Evolutionary conservation across 179 eudicot species (phyloP).

Genomic region (Corrigiola litoralis): DNA sequence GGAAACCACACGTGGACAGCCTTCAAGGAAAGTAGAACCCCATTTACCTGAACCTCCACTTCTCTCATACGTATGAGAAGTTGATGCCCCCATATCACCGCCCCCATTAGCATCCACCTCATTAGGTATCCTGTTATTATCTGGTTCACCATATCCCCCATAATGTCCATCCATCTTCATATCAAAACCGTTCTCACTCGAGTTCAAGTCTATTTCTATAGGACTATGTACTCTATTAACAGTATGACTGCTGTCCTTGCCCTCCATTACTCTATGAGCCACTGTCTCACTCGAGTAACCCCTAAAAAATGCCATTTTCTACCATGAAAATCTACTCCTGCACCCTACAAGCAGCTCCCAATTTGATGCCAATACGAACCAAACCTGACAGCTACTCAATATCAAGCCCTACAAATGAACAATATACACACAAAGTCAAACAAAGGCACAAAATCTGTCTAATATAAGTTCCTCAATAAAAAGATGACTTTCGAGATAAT

Average conservation of each 20-base stretch:
- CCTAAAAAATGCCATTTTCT: constrained; percentile 64
- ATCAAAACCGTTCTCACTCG: constrained; percentile 51
- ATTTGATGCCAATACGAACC: background rate
- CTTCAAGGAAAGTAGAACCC: constrained; percentile 82
- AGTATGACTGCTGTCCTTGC: constrained; percentile 31
- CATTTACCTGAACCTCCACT: constrained; percentile 43
- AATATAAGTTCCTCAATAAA: background rate
- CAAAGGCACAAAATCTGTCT: background rate
- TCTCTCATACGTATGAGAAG: constrained; percentile 41
- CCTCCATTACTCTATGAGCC: constrained; percentile 47
- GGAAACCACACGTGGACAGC: constrained; percentile 47
- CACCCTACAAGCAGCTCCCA: constrained; percentile 8
- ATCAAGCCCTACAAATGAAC: constrained; percentile 9
- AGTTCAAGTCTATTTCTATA: constrained; percentile 50
- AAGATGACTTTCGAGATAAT: background rate
- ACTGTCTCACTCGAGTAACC: constrained; percentile 44
- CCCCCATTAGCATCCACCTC: constrained; percentile 34
- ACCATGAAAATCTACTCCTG: constrained; percentile 26
- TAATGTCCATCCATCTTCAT: constrained; percentile 41
- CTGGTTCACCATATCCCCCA: constrained; percentile 44
- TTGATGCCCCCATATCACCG: constrained; percentile 31
- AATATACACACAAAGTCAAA: constrained; percentile 1
- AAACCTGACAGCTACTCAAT: constrained; percentile 3
- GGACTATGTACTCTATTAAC: constrained; percentile 42
- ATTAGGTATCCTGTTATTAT: constrained; percentile 26